phyloP scores from a whole-genome alignment of 345 rosid species.

The Populus simonii region DNA sequence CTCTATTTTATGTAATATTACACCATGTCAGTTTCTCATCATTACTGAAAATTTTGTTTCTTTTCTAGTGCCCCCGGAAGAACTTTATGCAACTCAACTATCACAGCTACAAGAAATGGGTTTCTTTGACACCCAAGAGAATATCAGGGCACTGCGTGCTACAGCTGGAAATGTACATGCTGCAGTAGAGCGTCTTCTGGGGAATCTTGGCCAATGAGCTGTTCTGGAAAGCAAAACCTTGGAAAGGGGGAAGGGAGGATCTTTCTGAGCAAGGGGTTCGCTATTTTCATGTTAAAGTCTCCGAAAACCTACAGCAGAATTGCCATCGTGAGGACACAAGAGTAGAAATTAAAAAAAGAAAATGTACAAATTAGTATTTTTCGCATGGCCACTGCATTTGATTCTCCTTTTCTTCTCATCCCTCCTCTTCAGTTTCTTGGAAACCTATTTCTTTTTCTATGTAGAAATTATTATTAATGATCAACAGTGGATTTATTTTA shows the following conservation, averaged over 20 bases:
- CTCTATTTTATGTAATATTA: neutral
- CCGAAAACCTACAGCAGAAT: neutral
- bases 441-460: neutral
- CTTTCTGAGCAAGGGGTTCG: neutral
- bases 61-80: conserved; percentile 52
- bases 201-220: conserved; percentile 15
- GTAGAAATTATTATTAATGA: neutral
- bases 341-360: neutral
- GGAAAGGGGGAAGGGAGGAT: neutral
- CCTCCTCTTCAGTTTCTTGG: neutral
- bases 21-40: neutral
- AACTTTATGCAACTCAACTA: conserved; percentile 60
- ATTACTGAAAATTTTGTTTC: conserved; percentile 2
- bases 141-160: conserved; percentile 59
- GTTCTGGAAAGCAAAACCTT: neutral
- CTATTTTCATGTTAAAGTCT: neutral
- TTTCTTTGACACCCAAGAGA: conserved; percentile 64
- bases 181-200: conserved; percentile 67
- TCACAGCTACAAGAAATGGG: conserved; percentile 81
- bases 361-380: neutral
- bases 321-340: neutral
- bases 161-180: conserved; percentile 71
- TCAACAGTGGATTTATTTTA: neutral
- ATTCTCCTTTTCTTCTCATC: neutral
- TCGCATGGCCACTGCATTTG: neutral